Conservation (phyloP, 2,329 filamentous ascomycete species). For the Calonectria fujianensis region DNA sequence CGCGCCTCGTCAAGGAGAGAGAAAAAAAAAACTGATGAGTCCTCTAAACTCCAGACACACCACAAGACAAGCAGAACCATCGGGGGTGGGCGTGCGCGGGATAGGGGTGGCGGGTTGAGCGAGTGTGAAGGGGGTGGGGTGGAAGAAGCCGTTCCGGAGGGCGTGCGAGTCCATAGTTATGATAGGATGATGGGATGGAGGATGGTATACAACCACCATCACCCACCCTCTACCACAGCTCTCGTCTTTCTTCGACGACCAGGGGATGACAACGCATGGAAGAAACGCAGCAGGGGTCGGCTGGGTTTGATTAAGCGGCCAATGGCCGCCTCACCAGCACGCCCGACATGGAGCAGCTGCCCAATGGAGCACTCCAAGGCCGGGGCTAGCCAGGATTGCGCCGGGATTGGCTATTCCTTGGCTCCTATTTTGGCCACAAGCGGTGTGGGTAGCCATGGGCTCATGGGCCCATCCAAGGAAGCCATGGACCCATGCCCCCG, state of each 20-base stretch:
- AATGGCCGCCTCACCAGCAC: slow-evolving; percentile 65
- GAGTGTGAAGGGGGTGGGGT: slow-evolving; percentile 2
- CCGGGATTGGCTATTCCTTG: slow-evolving; percentile 60
- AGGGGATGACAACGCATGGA: slow-evolving; percentile 69
- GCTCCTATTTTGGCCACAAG: slow-evolving; percentile 58
- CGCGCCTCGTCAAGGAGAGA: slow-evolving; percentile 40
- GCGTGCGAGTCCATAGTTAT: neutral
- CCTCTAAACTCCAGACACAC: slow-evolving; percentile 31
- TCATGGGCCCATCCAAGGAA: slow-evolving; percentile 43
- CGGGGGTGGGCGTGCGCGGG: slow-evolving; percentile 12
- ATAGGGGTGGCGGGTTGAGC: slow-evolving; percentile 4
- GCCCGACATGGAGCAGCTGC: slow-evolving; percentile 67
- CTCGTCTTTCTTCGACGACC: slow-evolving; percentile 29
- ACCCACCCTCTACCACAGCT: slow-evolving; percentile 24
- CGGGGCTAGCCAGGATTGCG: slow-evolving; percentile 67
- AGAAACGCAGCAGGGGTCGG: slow-evolving; percentile 70
- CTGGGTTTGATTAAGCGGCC: slow-evolving; percentile 71
- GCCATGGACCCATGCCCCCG: slow-evolving; percentile 32
- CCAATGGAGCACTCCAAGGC: slow-evolving; percentile 70
- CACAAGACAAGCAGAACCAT: slow-evolving; percentile 16
- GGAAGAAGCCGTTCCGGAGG: slow-evolving; percentile 30
- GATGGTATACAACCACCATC: slow-evolving; percentile 23
- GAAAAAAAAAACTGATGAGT: slow-evolving; percentile 43
- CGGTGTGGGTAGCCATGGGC: slow-evolving; percentile 57
- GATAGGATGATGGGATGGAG: slow-evolving; percentile 30